Conservation (phyloP, 495 filamentous ascomycete genomes). For the Saxispiralis lemnorum region DNA sequence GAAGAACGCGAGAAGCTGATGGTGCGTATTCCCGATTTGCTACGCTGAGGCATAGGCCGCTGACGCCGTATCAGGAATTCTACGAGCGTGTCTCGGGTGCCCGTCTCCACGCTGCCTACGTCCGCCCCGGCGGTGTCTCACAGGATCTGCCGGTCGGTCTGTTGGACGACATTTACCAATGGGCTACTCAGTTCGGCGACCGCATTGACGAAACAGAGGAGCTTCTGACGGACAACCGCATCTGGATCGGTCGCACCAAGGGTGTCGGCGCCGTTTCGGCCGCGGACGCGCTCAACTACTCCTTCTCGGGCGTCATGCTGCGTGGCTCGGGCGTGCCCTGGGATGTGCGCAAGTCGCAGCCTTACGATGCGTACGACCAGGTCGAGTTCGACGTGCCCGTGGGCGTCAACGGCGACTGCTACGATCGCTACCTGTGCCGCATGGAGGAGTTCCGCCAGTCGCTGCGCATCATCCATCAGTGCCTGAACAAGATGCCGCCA, state of each 20-base stretch:
- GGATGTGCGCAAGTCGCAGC: conserved; percentile 88
- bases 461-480: conserved; percentile 95
- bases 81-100: conserved; percentile 98
- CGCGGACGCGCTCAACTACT: conserved; percentile 83
- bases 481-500: conserved; percentile 94
- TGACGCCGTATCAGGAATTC: conserved; percentile 58
- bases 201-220: conserved; percentile 99
- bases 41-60: neutral
- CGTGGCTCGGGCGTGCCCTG: conserved; percentile 92
- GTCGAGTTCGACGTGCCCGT: conserved; percentile 98
- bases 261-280: conserved; percentile 83
- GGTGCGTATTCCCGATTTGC: conserved; percentile 27
- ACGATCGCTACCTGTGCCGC: conserved; percentile 94
- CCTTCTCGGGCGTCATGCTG: conserved; percentile 94
- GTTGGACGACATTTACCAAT: conserved; percentile 98
- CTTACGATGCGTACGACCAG: conserved; percentile 93
- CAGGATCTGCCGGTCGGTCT: conserved; percentile 90
- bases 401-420: conserved; percentile 93
- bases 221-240: conserved; percentile 95
- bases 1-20: conserved; percentile 99
- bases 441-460: conserved; percentile 99
- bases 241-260: conserved; percentile 87
- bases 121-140: conserved; percentile 89
- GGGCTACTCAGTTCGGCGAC: conserved; percentile 98
- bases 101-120: conserved; percentile 94